These are phyloP conservation scores for Thermochaetoides thermophila DNA, from an alignment of 495 filamentous ascomycete species.

Conservation along the genomic window DNA sequence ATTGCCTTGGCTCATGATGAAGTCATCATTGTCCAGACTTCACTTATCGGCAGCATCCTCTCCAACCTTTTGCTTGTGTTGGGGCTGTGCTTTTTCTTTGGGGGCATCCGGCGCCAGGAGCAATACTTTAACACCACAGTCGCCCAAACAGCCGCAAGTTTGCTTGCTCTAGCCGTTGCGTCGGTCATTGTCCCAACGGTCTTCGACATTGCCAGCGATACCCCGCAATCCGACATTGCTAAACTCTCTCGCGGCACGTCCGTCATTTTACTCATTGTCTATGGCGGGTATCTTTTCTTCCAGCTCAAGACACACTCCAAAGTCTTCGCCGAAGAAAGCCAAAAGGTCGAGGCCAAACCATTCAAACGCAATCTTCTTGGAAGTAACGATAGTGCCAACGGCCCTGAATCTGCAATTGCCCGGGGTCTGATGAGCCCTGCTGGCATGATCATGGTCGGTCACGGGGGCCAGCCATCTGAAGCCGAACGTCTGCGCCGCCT, in stretches of 20 bases:
- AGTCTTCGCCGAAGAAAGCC: constrained; percentile 63
- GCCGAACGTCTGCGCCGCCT: constrained; percentile 13
- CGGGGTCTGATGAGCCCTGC: constrained; percentile 48
- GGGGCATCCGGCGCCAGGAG: constrained; percentile 56
- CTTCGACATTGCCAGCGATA: constrained; percentile 35
- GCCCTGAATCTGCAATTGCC: constrained; percentile 43
- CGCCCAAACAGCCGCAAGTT: constrained; percentile 86
- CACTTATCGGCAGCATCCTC: constrained; percentile 92
- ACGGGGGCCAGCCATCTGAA: constrained; percentile 25
- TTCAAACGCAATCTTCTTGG: constrained; percentile 24
- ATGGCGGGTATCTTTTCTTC: constrained; percentile 83
- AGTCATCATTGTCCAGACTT: constrained; percentile 90
- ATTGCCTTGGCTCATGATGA: constrained; percentile 73
- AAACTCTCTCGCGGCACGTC: constrained; percentile 80
- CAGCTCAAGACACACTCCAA: constrained; percentile 69
- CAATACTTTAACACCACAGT: constrained; percentile 75
- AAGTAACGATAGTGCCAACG: constrained; percentile 17
- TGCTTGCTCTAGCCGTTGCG: constrained; percentile 84
- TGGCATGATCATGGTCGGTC: constrained; percentile 28
- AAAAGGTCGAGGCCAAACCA: constrained; percentile 44
- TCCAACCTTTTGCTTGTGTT: constrained; percentile 92
- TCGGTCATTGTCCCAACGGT: constrained; percentile 88
- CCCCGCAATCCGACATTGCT: constrained; percentile 71
- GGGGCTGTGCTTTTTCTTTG: constrained; percentile 90
- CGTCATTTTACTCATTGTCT: constrained; percentile 76